These are phyloP conservation scores for Nicotiana undulata DNA, from an alignment of 257 asterid genomes.

Conservation along the genomic window DNA sequence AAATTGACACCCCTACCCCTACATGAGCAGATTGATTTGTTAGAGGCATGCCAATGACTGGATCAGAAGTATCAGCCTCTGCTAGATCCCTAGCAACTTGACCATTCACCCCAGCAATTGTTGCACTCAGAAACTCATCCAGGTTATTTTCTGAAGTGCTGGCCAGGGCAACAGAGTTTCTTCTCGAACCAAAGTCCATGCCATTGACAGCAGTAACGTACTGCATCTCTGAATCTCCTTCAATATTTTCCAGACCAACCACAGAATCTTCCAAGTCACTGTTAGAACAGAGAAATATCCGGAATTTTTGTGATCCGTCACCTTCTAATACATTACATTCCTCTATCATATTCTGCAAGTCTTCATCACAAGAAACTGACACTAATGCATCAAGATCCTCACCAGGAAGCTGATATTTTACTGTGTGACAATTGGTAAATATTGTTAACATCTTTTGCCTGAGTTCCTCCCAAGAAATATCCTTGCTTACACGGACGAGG, in stretches of 20 bases:
- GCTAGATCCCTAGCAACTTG: slow-evolving; percentile 19
- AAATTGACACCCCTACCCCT: slow-evolving; percentile 25
- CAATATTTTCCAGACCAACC: slow-evolving; percentile 41
- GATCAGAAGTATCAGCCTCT: slow-evolving; percentile 18
- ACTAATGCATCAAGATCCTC: slow-evolving; percentile 95
- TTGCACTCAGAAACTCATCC: slow-evolving; percentile 56
- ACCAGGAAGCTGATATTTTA: slow-evolving; percentile 94
- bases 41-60: slow-evolving; percentile 25
- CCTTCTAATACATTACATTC: slow-evolving; percentile 52
- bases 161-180: slow-evolving; percentile 50
- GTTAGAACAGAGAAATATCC: slow-evolving; percentile 60
- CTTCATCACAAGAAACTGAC: slow-evolving; percentile 87
- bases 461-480: slow-evolving; percentile 68
- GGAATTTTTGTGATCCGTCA: slow-evolving; percentile 65
- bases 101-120: slow-evolving; percentile 40
- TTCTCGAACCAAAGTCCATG: slow-evolving; percentile 62
- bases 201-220: slow-evolving; percentile 80
- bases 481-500: slow-evolving; percentile 55
- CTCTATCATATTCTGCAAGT: slow-evolving; percentile 87
- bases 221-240: slow-evolving; percentile 64
- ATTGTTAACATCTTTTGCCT: slow-evolving; percentile 45
- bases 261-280: slow-evolving; percentile 63
- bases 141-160: slow-evolving; percentile 48
- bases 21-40: slow-evolving; percentile 36
- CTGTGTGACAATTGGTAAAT: slow-evolving; percentile 44